A percentile compares a stretch with the other conserved stretches of the same genome.
These are phyloP conservation scores for Fusarium ambrosium DNA, from an alignment of 2,329 filamentous ascomycete species.

Conservation along the genomic window DNA sequence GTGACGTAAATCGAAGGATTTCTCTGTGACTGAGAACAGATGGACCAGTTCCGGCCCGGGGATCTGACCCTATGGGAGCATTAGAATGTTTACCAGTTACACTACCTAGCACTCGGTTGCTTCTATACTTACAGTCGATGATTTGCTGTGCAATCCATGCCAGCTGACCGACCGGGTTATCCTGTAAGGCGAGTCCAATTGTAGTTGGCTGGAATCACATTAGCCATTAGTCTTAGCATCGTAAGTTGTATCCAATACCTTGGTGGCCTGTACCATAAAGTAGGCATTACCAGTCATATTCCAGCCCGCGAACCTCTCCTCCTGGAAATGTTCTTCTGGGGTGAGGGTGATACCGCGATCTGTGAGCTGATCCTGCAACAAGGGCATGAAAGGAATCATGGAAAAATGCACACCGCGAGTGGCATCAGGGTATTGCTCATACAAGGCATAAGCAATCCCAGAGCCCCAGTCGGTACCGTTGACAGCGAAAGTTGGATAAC, in stretches of 20 bases:
- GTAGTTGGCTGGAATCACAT: constrained; percentile 52
- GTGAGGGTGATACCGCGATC: constrained; percentile 18
- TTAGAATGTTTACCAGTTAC: background rate
- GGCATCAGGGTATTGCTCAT: constrained; percentile 23
- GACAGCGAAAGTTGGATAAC: constrained; percentile 48
- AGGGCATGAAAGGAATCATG: constrained; percentile 29
- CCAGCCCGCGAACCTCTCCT: constrained; percentile 6
- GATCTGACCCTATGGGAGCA: constrained; percentile 22
- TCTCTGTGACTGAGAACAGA: constrained; percentile 38
- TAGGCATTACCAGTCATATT: constrained; percentile 21
- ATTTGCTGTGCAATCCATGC: constrained; percentile 59
- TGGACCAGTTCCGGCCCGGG: constrained; percentile 26
- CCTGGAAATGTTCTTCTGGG: constrained; percentile 15
- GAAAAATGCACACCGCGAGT: constrained; percentile 27
- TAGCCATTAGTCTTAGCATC: background rate
- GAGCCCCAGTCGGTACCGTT: constrained; percentile 39
- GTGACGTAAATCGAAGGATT: constrained; percentile 36
- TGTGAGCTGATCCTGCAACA: constrained; percentile 12
- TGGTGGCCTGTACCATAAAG: constrained; percentile 16
- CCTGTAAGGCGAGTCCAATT: constrained; percentile 53
- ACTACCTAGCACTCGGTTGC: background rate
- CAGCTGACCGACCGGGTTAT: constrained; percentile 59
- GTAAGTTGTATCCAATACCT: background rate
- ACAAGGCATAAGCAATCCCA: constrained; percentile 22
- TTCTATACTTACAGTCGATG: constrained; percentile 33